phyloP scores from a whole-genome alignment of 1,139 yeast species.

The Pichia sp. region DNA sequence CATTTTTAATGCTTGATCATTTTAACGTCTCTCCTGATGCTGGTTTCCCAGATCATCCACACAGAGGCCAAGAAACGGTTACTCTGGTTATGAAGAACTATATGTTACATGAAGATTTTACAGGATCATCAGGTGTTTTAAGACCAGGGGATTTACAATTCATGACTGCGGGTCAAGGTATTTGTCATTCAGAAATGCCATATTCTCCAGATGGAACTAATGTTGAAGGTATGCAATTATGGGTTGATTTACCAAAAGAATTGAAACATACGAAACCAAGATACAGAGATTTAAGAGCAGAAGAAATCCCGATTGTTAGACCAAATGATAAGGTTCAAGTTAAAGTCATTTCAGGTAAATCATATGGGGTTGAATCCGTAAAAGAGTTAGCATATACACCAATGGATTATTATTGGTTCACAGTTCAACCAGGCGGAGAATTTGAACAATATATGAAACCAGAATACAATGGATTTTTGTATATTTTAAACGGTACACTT shows the following conservation, averaged over 20 bases:
- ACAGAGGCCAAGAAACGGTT: constrained; percentile 85
- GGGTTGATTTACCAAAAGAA: constrained; percentile 83
- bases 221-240: constrained; percentile 73
- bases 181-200: constrained; percentile 88
- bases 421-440: constrained; percentile 61
- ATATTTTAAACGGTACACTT: constrained; percentile 57
- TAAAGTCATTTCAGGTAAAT: constrained; percentile 70
- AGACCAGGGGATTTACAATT: constrained; percentile 86
- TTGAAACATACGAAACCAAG: constrained; percentile 69
- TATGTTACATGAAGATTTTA: constrained; percentile 87
- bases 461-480: constrained; percentile 68
- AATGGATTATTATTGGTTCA: constrained; percentile 65
- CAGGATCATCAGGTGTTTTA: constrained; percentile 74
- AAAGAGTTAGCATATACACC: constrained; percentile 84
- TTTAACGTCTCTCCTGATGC: constrained; percentile 49
- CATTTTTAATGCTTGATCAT: constrained; percentile 82
- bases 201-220: constrained; percentile 49
- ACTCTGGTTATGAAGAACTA: constrained; percentile 70
- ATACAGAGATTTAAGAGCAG: constrained; percentile 68
- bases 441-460: constrained; percentile 56
- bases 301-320: constrained; percentile 63
- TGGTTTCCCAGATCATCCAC: constrained; percentile 94
- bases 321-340: constrained; percentile 66
- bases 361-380: constrained; percentile 68
- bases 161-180: constrained; percentile 92